These are phyloP conservation scores for Trematosphaeria pertusa DNA, from an alignment of 2,329 filamentous ascomycete species.

Conservation along the genomic window DNA sequence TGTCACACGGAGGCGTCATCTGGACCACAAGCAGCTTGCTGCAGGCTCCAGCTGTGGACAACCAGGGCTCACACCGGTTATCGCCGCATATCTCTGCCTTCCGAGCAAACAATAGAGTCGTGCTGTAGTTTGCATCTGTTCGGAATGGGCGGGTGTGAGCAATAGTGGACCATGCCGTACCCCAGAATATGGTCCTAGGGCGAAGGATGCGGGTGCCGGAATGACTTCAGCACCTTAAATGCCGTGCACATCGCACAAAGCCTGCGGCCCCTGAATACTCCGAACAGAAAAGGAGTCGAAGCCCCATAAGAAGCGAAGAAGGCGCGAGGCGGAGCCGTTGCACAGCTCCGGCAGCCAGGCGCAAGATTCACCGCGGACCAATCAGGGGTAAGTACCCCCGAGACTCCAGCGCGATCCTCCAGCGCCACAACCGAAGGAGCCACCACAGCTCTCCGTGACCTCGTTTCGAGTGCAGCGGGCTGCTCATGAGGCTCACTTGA, in stretches of 20 bases:
- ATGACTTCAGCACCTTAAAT: constrained; percentile 37
- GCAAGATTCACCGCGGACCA: constrained; percentile 16
- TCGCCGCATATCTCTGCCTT: not conserved
- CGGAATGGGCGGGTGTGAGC: too few relatives aligned
- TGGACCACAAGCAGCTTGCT: constrained; percentile 9
- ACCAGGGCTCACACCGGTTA: constrained; percentile 1
- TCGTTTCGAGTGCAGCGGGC: constrained; percentile 19
- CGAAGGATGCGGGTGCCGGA: constrained; percentile 20
- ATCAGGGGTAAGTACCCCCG: constrained; percentile 20
- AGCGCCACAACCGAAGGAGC: too few relatives aligned
- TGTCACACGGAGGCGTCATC: constrained; percentile 13
- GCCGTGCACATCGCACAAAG: constrained; percentile 9
- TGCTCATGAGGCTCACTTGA: constrained; percentile 31
- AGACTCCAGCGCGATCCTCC: constrained; percentile 10
- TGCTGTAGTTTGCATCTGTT: too few relatives aligned
- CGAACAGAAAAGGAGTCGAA: constrained; percentile 7
- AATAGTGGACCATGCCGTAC: constrained; percentile 5
- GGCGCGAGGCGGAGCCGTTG: constrained; percentile 23
- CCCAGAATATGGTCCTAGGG: constrained; percentile 3
- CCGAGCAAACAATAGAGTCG: too few relatives aligned
- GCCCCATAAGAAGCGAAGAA: not conserved
- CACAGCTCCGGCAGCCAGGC: too few relatives aligned
- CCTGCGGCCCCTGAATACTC: constrained; percentile 11
- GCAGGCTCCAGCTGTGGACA: not conserved
- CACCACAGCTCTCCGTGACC: constrained; percentile 17